Percentiles rank a stretch among this genome's conserved stretches.
Conservation (phyloP, 495 filamentous ascomycete genomes). For the Annulohypoxylon bovei region DNA sequence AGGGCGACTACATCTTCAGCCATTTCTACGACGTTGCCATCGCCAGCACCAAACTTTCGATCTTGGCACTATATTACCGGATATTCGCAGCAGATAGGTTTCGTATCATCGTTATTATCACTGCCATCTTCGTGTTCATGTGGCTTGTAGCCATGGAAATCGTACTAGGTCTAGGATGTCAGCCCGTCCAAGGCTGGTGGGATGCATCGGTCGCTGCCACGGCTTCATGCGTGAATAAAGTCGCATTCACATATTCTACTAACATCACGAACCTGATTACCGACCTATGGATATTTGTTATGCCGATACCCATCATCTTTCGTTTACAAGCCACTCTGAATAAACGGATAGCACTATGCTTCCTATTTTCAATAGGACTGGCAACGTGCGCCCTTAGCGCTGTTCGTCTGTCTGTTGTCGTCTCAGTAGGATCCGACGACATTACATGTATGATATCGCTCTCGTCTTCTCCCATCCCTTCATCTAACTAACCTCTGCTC, state of each 20-base stretch:
- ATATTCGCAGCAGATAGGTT: conserved; percentile 37
- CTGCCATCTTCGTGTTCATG: conserved; percentile 26
- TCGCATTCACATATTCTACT: conserved; percentile 50
- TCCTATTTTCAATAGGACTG: conserved; percentile 55
- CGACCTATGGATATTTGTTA: conserved; percentile 53
- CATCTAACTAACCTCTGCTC: neutral
- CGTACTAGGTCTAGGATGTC: conserved; percentile 44
- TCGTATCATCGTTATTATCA: conserved; percentile 25
- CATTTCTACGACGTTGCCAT: conserved; percentile 48
- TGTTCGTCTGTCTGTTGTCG: conserved; percentile 51
- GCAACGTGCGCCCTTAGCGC: conserved; percentile 54
- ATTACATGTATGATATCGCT: conserved; percentile 50
- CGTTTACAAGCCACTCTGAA: conserved; percentile 42
- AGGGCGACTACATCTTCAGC: conserved; percentile 47
- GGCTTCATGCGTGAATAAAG: conserved; percentile 48
- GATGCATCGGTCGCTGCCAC: conserved; percentile 22
- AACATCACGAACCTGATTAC: conserved; percentile 51
- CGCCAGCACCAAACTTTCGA: conserved; percentile 45
- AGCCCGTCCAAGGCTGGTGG: conserved; percentile 52
- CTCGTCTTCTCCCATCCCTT: neutral
- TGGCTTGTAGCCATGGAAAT: conserved; percentile 47
- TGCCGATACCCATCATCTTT: conserved; percentile 51
- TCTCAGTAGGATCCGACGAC: conserved; percentile 53
- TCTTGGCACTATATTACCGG: conserved; percentile 44
- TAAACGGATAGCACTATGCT: conserved; percentile 52